Percentiles rank a stretch among this genome's conserved stretches.
phyloP scores from a whole-genome alignment of 306 rosid species.

The Inga laurina region DNA sequence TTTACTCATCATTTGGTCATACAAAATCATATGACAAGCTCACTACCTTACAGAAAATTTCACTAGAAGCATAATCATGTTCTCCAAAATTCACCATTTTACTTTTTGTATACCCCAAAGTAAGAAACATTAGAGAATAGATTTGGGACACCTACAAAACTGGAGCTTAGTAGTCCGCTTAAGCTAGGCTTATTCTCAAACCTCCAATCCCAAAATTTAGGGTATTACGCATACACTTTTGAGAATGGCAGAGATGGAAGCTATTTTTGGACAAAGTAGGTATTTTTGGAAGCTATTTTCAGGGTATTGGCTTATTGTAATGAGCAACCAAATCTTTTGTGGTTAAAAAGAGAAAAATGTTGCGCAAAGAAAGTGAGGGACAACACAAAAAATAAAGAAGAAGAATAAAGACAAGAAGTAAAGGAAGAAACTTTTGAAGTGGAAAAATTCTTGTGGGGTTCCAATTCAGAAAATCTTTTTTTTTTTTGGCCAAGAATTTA shows the following conservation, averaged over 20 bases:
- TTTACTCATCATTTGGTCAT: too few species aligned
- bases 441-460: constrained; percentile 34
- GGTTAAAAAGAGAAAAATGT: constrained; percentile 34
- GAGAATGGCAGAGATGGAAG: constrained; percentile 27
- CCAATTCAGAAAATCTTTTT: constrained; percentile 16
- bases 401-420: background rate
- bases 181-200: too few species aligned
- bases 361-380: constrained; percentile 29
- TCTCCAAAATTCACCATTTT: too few species aligned
- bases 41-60: too few species aligned
- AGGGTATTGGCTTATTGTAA: constrained; percentile 34
- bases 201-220: too few species aligned
- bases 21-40: too few species aligned
- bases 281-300: too few species aligned
- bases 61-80: too few species aligned
- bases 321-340: constrained; percentile 27
- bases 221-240: background rate
- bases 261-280: constrained; percentile 37
- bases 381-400: constrained; percentile 5
- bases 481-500: background rate
- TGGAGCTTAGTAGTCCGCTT: too few species aligned
- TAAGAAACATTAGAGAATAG: too few species aligned
- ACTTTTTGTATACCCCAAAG: too few species aligned
- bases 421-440: constrained; percentile 30
- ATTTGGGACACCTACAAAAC: too few species aligned